Conservation (phyloP, 2,329 filamentous ascomycete species). For the Fusarium sp. region DNA sequence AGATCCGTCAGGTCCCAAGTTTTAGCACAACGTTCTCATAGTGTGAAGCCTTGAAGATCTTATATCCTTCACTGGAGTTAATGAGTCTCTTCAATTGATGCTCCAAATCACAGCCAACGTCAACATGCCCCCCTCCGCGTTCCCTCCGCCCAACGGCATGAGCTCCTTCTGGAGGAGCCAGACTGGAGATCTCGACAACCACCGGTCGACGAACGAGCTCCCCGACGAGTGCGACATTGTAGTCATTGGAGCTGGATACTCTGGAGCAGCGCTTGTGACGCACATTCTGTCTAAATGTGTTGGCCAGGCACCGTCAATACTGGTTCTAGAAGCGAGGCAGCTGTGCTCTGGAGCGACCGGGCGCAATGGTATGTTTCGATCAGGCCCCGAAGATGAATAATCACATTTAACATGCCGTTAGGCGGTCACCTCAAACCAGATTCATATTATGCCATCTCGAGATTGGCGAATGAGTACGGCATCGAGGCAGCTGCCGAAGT, state of each 20-base stretch:
- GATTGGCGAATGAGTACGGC: slow-evolving; percentile 23
- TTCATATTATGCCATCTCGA: slow-evolving; percentile 11
- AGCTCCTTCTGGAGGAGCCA: slow-evolving; percentile 28
- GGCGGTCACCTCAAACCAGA: slow-evolving; percentile 43
- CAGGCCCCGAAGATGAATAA: background rate
- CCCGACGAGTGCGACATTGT: slow-evolving; percentile 60
- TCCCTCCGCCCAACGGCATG: slow-evolving; percentile 24
- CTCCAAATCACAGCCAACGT: background rate
- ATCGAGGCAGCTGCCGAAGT: slow-evolving; percentile 40
- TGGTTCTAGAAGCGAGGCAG: slow-evolving; percentile 54
- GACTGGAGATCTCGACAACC: slow-evolving; percentile 7
- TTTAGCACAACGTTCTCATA: too few species aligned
- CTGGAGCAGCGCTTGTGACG: slow-evolving; percentile 61
- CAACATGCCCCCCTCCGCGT: background rate
- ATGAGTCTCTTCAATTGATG: background rate
- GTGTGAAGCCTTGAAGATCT: background rate
- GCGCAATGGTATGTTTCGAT: slow-evolving; percentile 49
- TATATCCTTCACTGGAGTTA: background rate
- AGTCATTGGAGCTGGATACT: slow-evolving; percentile 64
- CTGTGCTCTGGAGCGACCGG: slow-evolving; percentile 58
- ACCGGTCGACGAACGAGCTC: slow-evolving; percentile 36
- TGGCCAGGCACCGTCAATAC: slow-evolving; percentile 43
- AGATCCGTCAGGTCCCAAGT: too few species aligned
- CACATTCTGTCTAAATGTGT: slow-evolving; percentile 53
- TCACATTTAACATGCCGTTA: background rate